These are phyloP conservation scores for Boletellus sp. DNA, from an alignment of 1,284 basidiomycete genomes.

Conservation along the genomic window DNA sequence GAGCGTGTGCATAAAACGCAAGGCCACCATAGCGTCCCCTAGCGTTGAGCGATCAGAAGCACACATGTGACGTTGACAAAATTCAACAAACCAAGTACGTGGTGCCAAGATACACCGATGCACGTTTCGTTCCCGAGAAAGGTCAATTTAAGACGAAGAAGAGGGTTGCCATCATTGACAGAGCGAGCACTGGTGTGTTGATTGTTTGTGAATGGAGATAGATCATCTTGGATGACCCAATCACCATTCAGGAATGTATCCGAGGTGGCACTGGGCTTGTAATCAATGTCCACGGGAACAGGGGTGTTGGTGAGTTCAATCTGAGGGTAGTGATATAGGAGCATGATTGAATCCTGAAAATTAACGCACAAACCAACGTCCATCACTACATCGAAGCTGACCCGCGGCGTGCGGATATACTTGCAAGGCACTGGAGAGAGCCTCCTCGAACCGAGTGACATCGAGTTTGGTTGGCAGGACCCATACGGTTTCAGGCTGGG, in stretches of 20 bases:
- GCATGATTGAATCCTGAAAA: not conserved
- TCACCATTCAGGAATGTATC: not conserved
- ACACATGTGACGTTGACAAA: not conserved
- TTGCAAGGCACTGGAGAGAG: not conserved
- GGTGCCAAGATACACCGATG: not conserved
- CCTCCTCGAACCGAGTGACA: conserved; percentile 20
- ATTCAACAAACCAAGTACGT: conserved; percentile 5
- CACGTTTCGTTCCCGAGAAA: not conserved
- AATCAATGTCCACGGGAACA: conserved; percentile 10
- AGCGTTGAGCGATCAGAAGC: conserved; percentile 1
- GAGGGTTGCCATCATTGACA: conserved; percentile 14
- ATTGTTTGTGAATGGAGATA: conserved; percentile 19
- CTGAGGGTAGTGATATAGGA: conserved; percentile 11
- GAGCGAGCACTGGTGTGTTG: conserved; percentile 8
- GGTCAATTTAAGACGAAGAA: conserved; percentile 31
- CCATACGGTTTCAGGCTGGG: conserved; percentile 28
- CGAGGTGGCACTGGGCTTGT: not conserved
- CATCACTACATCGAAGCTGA: conserved; percentile 11
- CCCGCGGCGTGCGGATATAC: not conserved
- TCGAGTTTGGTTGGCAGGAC: conserved; percentile 25
- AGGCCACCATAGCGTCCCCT: conserved; percentile 31
- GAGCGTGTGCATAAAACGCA: conserved; percentile 19
- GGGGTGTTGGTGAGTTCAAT: conserved; percentile 24
- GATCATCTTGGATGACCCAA: conserved; percentile 14
- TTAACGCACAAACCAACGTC: conserved; percentile 28